phyloP scores from a whole-genome alignment of 2,329 filamentous ascomycete species.

The Magnaporthiopsis rhizophila region DNA sequence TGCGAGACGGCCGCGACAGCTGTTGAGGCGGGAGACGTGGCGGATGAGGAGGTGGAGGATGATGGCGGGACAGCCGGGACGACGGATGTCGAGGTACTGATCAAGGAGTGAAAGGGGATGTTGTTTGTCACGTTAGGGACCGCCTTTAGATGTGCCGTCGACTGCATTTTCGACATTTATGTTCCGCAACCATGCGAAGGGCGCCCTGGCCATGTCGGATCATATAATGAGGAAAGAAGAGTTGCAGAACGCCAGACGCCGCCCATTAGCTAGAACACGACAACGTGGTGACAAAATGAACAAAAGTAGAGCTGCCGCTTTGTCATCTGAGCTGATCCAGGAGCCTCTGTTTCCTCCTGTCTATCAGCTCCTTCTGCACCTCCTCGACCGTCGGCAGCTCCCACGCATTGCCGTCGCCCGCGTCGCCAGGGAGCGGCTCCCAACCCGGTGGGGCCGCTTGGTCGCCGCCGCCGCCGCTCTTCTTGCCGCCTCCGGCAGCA shows the following conservation, averaged over 20 bases:
- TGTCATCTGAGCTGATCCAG: slow-evolving; percentile 58
- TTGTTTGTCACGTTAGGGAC: no score
- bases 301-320: slow-evolving; percentile 14
- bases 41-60: no score
- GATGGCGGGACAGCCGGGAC: no score
- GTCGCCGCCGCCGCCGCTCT: slow-evolving; percentile 42
- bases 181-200: no score
- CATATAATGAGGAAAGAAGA: neutral
- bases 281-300: slow-evolving; percentile 28
- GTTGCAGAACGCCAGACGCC: slow-evolving; percentile 5
- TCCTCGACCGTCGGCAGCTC: slow-evolving; percentile 78
- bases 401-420: slow-evolving; percentile 76
- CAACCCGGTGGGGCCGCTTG: slow-evolving; percentile 59
- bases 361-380: slow-evolving; percentile 89
- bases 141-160: no score
- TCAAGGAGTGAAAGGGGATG: no score
- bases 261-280: neutral
- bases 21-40: no score
- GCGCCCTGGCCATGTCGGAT: neutral
- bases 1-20: no score
- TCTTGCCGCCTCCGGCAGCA: slow-evolving; percentile 19
- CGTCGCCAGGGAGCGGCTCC: slow-evolving; percentile 81
- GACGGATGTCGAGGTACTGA: no score
- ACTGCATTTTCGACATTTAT: no score
- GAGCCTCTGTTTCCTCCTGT: slow-evolving; percentile 73